A percentile compares a stretch with the other conserved stretches of the same genome.
phyloP scores from a whole-genome alignment of 2,329 filamentous ascomycete species.

The Akanthomyces muscarius region DNA sequence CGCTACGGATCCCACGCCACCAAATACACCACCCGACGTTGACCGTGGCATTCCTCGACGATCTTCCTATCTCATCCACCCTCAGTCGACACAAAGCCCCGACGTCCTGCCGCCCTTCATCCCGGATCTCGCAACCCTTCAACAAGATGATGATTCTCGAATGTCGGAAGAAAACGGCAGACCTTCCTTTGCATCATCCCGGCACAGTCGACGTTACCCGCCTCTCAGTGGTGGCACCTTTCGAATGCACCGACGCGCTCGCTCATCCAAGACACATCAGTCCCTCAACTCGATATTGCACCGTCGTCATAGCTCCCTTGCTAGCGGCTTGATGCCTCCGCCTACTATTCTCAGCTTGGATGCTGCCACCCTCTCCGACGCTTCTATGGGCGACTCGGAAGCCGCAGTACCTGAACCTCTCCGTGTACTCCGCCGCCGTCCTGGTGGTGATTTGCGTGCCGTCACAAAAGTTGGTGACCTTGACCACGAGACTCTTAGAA shows the following conservation, averaged over 20 bases:
- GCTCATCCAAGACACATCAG: conserved; percentile 45
- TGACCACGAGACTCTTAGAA: conserved; percentile 45
- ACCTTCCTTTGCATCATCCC: conserved; percentile 28
- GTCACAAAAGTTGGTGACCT: conserved; percentile 62
- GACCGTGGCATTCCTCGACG: conserved; percentile 45
- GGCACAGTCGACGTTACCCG: conserved; percentile 26
- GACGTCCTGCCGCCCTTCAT: conserved; percentile 44
- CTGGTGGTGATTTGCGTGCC: conserved; percentile 70
- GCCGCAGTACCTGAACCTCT: conserved; percentile 47
- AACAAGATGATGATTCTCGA: conserved; percentile 24
- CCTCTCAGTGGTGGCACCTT: conserved; percentile 29
- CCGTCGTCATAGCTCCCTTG: conserved; percentile 56
- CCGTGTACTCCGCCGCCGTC: conserved; percentile 64
- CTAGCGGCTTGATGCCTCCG: conserved; percentile 49
- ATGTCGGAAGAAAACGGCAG: conserved; percentile 32
- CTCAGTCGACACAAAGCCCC: conserved; percentile 39
- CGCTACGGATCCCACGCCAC: conserved; percentile 54
- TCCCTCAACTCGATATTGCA: conserved; percentile 50
- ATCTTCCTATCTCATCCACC: conserved; percentile 53
- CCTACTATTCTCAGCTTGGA: conserved; percentile 58
- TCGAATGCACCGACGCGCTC: conserved; percentile 40
- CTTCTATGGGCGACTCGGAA: conserved; percentile 46
- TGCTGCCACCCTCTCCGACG: conserved; percentile 52
- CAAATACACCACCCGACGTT: conserved; percentile 53
- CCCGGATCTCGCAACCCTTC: conserved; percentile 43